Evolutionary conservation across 179 eudicot genomes (phyloP).

Genomic region (Beta macrorhiza): DNA sequence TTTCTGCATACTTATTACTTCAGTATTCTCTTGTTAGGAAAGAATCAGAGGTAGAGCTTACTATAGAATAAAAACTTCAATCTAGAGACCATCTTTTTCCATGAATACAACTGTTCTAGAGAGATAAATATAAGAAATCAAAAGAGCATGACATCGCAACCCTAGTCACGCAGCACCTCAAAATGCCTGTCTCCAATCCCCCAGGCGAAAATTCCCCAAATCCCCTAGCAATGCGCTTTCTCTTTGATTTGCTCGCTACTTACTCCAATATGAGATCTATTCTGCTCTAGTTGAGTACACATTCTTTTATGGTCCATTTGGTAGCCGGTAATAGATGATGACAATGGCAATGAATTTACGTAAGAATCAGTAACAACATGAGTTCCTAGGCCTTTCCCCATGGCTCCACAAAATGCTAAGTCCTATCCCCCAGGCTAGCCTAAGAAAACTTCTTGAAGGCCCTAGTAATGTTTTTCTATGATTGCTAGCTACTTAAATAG

Average conservation of each 20-base stretch:
- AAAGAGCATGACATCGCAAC: not conserved
- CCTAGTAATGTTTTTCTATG: too few species aligned
- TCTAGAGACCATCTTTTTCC: not conserved
- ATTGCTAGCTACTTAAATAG: not conserved
- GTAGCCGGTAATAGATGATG: too few species aligned
- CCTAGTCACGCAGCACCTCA: not conserved
- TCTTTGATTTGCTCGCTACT: not conserved
- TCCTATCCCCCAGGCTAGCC: too few species aligned
- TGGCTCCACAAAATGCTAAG: too few species aligned
- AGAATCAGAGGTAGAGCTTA: not conserved
- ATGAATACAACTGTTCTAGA: too few species aligned
- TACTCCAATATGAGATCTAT: not conserved
- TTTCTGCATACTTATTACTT: too few species aligned
- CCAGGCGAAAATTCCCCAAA: not conserved
- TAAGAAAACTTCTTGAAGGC: too few species aligned
- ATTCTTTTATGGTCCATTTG: not conserved
- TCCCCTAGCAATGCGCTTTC: not conserved
- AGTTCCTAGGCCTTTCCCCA: too few species aligned
- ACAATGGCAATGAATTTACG: too few species aligned
- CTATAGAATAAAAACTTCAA: not conserved
- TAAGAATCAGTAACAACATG: too few species aligned
- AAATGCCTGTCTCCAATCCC: not conserved
- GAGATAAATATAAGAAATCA: too few species aligned
- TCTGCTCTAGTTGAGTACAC: not conserved
- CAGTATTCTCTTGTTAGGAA: not conserved